A percentile compares a stretch with the other conserved stretches of the same genome.
phyloP scores from a whole-genome alignment of 163 green algal genomes.

The Scenedesmus sp. region DNA sequence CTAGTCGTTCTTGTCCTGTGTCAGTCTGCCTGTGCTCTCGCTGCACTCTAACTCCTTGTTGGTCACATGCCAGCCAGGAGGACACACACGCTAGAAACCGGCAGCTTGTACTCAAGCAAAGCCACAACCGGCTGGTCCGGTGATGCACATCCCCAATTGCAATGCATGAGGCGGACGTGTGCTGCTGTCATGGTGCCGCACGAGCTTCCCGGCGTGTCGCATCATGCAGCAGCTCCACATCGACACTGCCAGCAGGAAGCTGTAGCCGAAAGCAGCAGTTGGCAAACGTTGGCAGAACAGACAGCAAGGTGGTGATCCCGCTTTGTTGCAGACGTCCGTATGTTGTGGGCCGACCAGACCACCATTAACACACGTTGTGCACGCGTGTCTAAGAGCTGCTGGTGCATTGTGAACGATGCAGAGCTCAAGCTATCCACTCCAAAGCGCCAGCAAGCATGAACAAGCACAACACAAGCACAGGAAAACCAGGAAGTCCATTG shows the following conservation, averaged over 20 bases:
- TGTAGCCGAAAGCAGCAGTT: slow-evolving; percentile 59
- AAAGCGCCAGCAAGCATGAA: neutral
- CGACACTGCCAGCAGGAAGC: slow-evolving; percentile 93
- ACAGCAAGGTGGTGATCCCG: neutral
- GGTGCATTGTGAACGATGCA: neutral
- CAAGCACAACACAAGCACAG: no score
- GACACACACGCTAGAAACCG: neutral
- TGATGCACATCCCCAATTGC: neutral
- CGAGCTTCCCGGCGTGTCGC: slow-evolving; percentile 94
- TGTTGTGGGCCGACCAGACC: no score
- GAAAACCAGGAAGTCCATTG: neutral
- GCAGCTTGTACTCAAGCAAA: neutral
- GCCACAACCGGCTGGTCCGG: neutral
- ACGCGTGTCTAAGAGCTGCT: no score
- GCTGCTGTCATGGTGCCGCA: neutral
- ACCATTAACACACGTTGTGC: no score
- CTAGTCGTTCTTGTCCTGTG: neutral
- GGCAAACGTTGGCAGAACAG: neutral
- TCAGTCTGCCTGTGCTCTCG: neutral
- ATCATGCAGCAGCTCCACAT: slow-evolving; percentile 98
- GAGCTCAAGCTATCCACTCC: neutral
- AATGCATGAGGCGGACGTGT: neutral
- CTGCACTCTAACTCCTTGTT: neutral
- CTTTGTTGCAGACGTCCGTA: neutral
- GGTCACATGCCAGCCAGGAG: neutral